Conservation (phyloP, 345 rosid species). For the Erucastrum elatum region DNA sequence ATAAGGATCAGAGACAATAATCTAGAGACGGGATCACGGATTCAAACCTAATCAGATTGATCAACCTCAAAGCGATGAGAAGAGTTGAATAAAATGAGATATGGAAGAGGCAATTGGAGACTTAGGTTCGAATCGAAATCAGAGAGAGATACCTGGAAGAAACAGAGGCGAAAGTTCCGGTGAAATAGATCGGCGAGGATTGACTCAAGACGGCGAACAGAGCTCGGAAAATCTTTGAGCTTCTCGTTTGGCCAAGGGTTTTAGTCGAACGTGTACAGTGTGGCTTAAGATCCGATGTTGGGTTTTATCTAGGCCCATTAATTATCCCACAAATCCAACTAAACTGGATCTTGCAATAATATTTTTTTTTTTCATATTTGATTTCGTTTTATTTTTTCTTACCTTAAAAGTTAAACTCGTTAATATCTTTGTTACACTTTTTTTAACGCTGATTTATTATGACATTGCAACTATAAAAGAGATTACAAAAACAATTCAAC, state of each 20-base stretch:
- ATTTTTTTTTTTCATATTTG: too few relatives aligned
- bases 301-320: constrained; percentile 15
- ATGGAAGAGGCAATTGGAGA: neutral
- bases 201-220: constrained; percentile 15
- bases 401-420: too few relatives aligned
- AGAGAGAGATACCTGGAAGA: constrained; percentile 8
- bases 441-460: too few relatives aligned
- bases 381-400: too few relatives aligned
- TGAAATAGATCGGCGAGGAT: constrained; percentile 10
- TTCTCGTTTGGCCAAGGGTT: constrained; percentile 12
- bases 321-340: neutral
- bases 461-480: too few relatives aligned
- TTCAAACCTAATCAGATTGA: constrained; percentile 17
- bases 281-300: neutral
- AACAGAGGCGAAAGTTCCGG: neutral
- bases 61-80: neutral
- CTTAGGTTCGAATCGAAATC: neutral
- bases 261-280: neutral
- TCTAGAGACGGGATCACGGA: neutral
- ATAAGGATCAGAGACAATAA: neutral
- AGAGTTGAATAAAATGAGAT: neutral
- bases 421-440: too few relatives aligned
- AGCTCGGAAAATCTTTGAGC: constrained; percentile 15
- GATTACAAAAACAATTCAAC: too few relatives aligned
- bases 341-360: neutral